A percentile compares a stretch with the other conserved stretches of the same genome.
Evolutionary conservation across 495 filamentous ascomycete species (phyloP).

Genomic region (Xylaria bambusicola): DNA sequence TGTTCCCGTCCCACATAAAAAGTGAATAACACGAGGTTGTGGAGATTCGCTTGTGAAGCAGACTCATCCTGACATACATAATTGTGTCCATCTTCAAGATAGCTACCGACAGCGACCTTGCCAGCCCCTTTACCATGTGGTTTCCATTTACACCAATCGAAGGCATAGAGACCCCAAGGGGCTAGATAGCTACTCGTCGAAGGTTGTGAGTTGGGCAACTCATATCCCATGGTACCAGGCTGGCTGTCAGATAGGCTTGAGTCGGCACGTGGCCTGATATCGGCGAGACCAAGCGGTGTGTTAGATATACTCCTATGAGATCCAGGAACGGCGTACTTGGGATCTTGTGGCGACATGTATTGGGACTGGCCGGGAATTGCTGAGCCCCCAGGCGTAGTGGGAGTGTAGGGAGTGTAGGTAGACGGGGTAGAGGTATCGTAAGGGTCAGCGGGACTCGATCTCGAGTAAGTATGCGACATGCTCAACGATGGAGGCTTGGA

Average conservation of each 20-base stretch:
- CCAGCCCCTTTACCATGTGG: slow-evolving; percentile 75
- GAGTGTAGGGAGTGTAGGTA: slow-evolving; percentile 70
- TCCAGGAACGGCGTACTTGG: slow-evolving; percentile 67
- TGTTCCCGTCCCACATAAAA: background rate
- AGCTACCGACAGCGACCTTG: slow-evolving; percentile 93
- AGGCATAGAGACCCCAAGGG: slow-evolving; percentile 92
- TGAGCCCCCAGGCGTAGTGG: slow-evolving; percentile 63
- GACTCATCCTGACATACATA: slow-evolving; percentile 61
- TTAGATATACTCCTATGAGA: slow-evolving; percentile 74
- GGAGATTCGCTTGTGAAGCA: background rate
- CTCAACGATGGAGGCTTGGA: slow-evolving; percentile 64
- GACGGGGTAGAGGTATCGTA: slow-evolving; percentile 62
- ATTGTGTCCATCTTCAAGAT: slow-evolving; percentile 96
- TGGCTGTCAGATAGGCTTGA: slow-evolving; percentile 69
- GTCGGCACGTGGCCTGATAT: slow-evolving; percentile 81
- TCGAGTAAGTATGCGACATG: slow-evolving; percentile 68
- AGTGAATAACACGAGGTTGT: background rate
- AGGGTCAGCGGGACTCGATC: slow-evolving; percentile 74
- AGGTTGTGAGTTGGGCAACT: slow-evolving; percentile 50
- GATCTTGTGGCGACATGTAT: slow-evolving; percentile 66
- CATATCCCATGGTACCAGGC: slow-evolving; percentile 55
- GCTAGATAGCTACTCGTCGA: slow-evolving; percentile 83
- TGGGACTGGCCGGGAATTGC: slow-evolving; percentile 45
- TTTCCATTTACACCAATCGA: slow-evolving; percentile 99
- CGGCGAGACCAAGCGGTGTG: slow-evolving; percentile 85